Evolutionary conservation across 2,329 filamentous ascomycete species (phyloP), one percentile per base, ranked within the genome.

Genomic region (Botrytis porri): DNA sequence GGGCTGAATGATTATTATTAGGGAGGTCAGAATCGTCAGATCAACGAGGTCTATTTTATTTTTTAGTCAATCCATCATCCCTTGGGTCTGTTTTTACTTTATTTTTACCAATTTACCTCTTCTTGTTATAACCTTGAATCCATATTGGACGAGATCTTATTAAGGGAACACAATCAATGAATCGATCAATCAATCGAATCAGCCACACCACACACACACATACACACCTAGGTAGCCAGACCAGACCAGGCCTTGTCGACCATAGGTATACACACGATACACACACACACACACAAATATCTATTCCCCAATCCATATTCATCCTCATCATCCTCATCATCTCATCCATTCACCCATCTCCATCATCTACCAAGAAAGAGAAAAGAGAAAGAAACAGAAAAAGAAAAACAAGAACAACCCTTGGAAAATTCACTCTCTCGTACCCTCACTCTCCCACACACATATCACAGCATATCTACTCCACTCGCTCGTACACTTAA

Each of bases 11-110:
- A 9, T 37, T 54, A 54, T 54, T 57, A 29, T 29, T 57, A 57
- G 51, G 29, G 51, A 57, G 51, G n/a, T 57, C n/a, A 57, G 51
- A 57, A 57, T 57, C 51, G n/a, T 62, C 60, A 62, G 35, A 62
- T 61, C 59, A 61, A 61, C 59, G 59, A 37, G 35, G 8, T 60
- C 32, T 60, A n/a, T n/a, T 54, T 35, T 37, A 14, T 60, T 37
- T 61, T 4, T 12, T 4, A n/a, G 3, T n/a, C 22, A 39, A 25
- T 61, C 29, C 20, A 18, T 61, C 22, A 62, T 62, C 60, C 60
- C 60, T 62, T 39, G 60, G 22, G 35, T 39, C 60, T 62, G 25
- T n/a, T 37, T 16, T 57, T 18, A 29, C 14, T 57, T 29, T 29
- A 18, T 57, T 57, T 29, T 18, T 16, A 32, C n/a, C 1, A 39